These are phyloP conservation scores for Lathyrus oleraceus DNA, from an alignment of 306 rosid genomes.

Conservation along the genomic window DNA sequence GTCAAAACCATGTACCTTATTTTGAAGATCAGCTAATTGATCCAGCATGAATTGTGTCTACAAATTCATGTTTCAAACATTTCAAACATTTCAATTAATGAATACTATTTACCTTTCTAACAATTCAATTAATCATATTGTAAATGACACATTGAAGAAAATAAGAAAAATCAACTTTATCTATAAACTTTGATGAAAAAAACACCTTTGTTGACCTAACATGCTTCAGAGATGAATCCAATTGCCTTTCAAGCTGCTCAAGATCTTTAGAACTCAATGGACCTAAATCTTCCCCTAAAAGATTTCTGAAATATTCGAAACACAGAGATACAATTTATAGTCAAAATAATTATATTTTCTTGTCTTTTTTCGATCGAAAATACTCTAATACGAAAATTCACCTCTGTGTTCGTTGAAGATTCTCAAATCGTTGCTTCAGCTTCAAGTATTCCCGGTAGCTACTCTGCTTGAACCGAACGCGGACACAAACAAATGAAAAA, in stretches of 20 bases:
- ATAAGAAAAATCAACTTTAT: no score
- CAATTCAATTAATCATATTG: no score
- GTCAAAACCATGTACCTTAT: conserved; percentile 52
- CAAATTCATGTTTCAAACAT: conserved; percentile 32
- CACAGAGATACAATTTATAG: neutral
- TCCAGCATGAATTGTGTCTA: conserved; percentile 97
- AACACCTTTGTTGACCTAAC: conserved; percentile 85
- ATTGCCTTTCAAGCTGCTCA: conserved; percentile 94
- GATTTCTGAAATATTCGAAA: conserved; percentile 28
- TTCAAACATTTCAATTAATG: neutral
- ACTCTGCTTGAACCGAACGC: conserved; percentile 50
- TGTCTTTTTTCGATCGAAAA: neutral
- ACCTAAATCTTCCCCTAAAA: conserved; percentile 92
- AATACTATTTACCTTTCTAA: neutral
- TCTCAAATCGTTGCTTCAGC: conserved; percentile 79
- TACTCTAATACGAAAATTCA: conserved; percentile 11
- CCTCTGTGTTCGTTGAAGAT: conserved; percentile 94
- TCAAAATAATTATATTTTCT: neutral
- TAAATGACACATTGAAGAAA: no score
- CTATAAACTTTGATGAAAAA: neutral
- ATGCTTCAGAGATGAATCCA: conserved; percentile 84
- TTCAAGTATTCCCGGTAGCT: conserved; percentile 92
- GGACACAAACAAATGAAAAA: conserved; percentile 12
- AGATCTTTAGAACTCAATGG: conserved; percentile 82
- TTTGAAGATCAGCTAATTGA: conserved; percentile 88